phyloP scores from a whole-genome alignment of 2,329 filamentous ascomycete genomes.

The Penicillium sp. region DNA sequence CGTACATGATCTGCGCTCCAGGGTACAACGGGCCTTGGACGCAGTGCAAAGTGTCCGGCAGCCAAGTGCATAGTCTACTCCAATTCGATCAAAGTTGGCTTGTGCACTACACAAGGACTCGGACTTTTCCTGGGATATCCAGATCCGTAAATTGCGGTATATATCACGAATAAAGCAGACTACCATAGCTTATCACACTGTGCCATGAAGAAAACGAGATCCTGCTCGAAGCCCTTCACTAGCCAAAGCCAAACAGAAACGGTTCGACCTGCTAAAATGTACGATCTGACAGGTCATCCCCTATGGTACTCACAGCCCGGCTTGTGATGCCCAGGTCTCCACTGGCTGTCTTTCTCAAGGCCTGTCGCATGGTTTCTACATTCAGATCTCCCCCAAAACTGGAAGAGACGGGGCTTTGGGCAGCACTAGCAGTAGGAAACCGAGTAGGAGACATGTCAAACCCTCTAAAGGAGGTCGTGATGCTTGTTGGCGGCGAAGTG shows the following conservation, averaged over 20 bases:
- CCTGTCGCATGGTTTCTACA: constrained; percentile 90
- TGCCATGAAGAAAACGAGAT: constrained; percentile 9
- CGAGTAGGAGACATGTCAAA: constrained; percentile 60
- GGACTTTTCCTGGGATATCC: neutral
- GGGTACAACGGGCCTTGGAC: constrained; percentile 61
- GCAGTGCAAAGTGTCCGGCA: constrained; percentile 36
- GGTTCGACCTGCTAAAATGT: constrained; percentile 15
- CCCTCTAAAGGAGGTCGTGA: constrained; percentile 63
- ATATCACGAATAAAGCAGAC: constrained; percentile 6
- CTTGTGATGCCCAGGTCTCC: constrained; percentile 55
- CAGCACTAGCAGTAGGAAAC: constrained; percentile 51
- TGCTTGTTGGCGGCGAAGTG: constrained; percentile 67
- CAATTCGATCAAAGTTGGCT: neutral
- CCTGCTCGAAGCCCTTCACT: neutral
- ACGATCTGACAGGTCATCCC: constrained; percentile 28
- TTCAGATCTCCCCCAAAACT: constrained; percentile 60
- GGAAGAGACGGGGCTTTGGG: constrained; percentile 45
- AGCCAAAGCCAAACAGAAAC: neutral
- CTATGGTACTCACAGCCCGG: constrained; percentile 26
- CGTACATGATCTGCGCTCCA: constrained; percentile 52
- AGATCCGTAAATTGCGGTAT: constrained; percentile 13
- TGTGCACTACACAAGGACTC: neutral
- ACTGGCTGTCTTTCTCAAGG: constrained; percentile 73
- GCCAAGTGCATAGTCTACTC: constrained; percentile 4
- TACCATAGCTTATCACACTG: neutral